Conservation (phyloP, 2,329 filamentous ascomycete genomes). For the Cladosporium sp. region DNA sequence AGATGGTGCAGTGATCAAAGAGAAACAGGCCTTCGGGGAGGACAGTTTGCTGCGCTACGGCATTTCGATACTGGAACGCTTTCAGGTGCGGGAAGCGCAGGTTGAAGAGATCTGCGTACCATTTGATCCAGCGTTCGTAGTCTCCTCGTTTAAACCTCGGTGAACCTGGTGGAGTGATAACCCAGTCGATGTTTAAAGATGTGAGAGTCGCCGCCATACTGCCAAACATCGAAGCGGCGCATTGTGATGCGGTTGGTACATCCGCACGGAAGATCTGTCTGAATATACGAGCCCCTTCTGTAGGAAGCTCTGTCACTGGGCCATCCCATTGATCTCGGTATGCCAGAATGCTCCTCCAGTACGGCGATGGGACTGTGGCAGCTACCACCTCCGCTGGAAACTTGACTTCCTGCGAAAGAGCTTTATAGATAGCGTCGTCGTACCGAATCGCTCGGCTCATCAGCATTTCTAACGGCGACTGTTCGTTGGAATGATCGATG, state of each 20-base stretch:
- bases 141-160: not conserved
- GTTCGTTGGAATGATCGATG: not conserved
- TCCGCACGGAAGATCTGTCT: slow-evolving; percentile 11
- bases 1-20: slow-evolving; percentile 26
- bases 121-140: slow-evolving; percentile 22
- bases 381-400: slow-evolving; percentile 18
- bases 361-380: slow-evolving; percentile 12
- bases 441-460: slow-evolving; percentile 19
- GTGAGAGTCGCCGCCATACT: slow-evolving; percentile 30
- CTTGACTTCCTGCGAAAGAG: slow-evolving; percentile 14
- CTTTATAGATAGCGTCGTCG: slow-evolving; percentile 28
- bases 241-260: slow-evolving; percentile 1
- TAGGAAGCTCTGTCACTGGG: not conserved
- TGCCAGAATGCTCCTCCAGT: slow-evolving; percentile 22
- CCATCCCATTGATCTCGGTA: slow-evolving; percentile 23
- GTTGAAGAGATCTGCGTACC: slow-evolving; percentile 36
- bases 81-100: slow-evolving; percentile 46
- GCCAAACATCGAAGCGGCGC: not conserved
- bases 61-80: slow-evolving; percentile 50
- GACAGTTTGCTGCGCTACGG: slow-evolving; percentile 39
- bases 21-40: slow-evolving; percentile 42
- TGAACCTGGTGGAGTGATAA: slow-evolving; percentile 24
- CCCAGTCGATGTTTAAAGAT: slow-evolving; percentile 40
- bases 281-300: slow-evolving; percentile 8
- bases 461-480: slow-evolving; percentile 9